These are phyloP conservation scores for Chaetomium sp. DNA, from an alignment of 2,329 filamentous ascomycete genomes.

Conservation along the genomic window DNA sequence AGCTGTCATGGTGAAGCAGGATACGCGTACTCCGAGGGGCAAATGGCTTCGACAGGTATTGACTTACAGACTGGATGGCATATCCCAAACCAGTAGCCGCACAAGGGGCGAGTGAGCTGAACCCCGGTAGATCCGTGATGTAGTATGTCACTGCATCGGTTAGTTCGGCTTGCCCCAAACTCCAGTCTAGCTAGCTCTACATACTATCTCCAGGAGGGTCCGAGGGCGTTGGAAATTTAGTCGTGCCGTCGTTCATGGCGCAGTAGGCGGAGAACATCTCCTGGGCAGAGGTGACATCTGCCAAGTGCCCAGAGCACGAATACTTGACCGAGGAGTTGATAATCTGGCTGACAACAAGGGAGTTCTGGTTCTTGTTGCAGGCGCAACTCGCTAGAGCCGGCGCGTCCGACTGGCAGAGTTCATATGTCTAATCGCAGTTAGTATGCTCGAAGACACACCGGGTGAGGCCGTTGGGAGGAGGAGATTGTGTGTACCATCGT, in stretches of 20 bases:
- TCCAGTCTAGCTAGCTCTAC: slow-evolving; percentile 19
- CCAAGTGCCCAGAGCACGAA: slow-evolving; percentile 41
- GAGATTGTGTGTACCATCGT: slow-evolving; percentile 30
- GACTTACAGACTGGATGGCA: slow-evolving; percentile 36
- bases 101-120: slow-evolving; percentile 38
- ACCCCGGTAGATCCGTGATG: slow-evolving; percentile 45
- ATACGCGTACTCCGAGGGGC: background rate
- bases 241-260: slow-evolving; percentile 42
- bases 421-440: slow-evolving; percentile 8
- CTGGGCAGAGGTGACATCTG: slow-evolving; percentile 43
- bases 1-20: background rate
- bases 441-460: background rate
- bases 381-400: slow-evolving; percentile 41
- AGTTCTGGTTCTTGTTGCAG: slow-evolving; percentile 46
- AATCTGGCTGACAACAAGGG: slow-evolving; percentile 34
- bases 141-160: slow-evolving; percentile 41
- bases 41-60: too few relatives aligned
- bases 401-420: slow-evolving; percentile 25
- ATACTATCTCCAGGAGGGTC: slow-evolving; percentile 46
- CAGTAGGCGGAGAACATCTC: slow-evolving; percentile 48
- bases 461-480: background rate
- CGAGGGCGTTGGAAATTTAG: slow-evolving; percentile 40
- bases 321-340: slow-evolving; percentile 39
- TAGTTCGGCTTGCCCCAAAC: background rate
- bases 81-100: slow-evolving; percentile 39